phyloP scores from a whole-genome alignment of 2,329 filamentous ascomycete genomes.

The Curvularia sp. region DNA sequence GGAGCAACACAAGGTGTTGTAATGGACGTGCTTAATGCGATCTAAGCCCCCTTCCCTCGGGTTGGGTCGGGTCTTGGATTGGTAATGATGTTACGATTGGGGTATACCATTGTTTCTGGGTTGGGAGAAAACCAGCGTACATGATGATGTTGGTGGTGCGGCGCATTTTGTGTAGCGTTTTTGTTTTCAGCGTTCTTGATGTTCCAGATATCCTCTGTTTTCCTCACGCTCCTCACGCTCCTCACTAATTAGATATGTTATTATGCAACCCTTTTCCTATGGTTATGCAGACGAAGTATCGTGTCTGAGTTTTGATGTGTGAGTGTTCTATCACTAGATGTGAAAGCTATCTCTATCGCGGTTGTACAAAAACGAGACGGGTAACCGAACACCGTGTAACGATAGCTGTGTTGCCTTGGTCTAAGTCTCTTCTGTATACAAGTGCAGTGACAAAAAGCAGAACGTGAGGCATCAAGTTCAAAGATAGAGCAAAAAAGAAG shows the following conservation, averaged over 20 bases:
- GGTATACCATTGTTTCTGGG: neutral
- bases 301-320: neutral
- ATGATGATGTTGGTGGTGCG: neutral
- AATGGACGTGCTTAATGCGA: conserved; percentile 1
- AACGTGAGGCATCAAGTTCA: neutral
- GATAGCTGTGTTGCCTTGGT: neutral
- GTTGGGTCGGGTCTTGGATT: neutral
- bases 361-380: neutral
- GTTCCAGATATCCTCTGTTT: conserved; percentile 1
- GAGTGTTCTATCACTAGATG: neutral
- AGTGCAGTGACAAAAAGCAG: neutral
- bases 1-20: neutral
- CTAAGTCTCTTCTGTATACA: neutral
- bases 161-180: neutral
- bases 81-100: conserved; percentile 16
- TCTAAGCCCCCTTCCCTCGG: neutral
- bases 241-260: neutral
- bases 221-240: neutral
- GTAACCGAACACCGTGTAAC: neutral
- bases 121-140: neutral
- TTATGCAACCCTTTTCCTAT: neutral
- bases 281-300: neutral
- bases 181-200: conserved; percentile 2
- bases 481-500: conserved; percentile 11
- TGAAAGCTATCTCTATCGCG: neutral